Evolutionary conservation across 306 rosid genomes (phyloP).

Genomic region (Sicyos edulis): DNA sequence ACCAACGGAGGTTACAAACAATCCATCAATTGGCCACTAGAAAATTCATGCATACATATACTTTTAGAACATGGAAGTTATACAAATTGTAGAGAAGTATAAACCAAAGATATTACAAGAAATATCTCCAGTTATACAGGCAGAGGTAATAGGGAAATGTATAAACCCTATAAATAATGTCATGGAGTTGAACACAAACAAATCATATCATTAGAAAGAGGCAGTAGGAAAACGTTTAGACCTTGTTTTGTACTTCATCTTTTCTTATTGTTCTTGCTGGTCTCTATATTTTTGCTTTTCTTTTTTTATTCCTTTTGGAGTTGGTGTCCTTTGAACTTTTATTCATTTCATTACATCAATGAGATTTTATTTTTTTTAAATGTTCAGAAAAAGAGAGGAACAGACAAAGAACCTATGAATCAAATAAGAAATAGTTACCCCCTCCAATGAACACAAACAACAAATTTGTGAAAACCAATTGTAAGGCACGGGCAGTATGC

Average conservation of each 20-base stretch:
- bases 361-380: too few relatives aligned
- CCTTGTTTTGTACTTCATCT: too few relatives aligned
- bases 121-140: not conserved
- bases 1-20: not conserved
- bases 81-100: not conserved
- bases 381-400: not conserved
- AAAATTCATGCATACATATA: not conserved
- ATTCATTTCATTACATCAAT: too few relatives aligned
- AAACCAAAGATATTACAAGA: conserved; percentile 4
- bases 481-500: not conserved
- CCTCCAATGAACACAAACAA: conserved; percentile 2
- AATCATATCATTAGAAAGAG: too few relatives aligned
- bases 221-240: too few relatives aligned
- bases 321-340: too few relatives aligned
- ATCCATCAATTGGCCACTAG: not conserved
- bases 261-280: too few relatives aligned
- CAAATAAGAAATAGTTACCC: conserved; percentile 1
- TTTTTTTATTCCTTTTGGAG: too few relatives aligned
- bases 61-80: not conserved
- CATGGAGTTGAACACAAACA: not conserved
- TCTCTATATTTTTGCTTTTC: too few relatives aligned
- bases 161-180: not conserved
- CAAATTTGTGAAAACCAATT: not conserved
- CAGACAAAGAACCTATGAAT: not conserved
- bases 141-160: not conserved